phyloP scores from a whole-genome alignment of 495 filamentous ascomycete genomes.

The Penicillium bovifimosum region DNA sequence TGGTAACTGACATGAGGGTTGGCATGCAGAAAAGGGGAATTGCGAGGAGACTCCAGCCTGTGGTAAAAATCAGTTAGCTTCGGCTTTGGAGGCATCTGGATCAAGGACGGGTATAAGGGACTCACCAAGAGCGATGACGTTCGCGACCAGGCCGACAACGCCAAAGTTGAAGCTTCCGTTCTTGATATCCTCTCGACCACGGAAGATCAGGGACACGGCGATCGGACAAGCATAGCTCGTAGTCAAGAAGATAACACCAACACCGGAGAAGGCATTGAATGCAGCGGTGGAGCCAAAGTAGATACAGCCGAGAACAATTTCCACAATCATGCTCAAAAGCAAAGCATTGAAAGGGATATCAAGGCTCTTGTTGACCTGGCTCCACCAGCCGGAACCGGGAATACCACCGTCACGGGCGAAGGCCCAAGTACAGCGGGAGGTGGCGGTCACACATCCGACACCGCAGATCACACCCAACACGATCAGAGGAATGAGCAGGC shows the following conservation, averaged over 20 bases:
- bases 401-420: conserved; percentile 60
- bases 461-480: conserved; percentile 63
- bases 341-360: conserved; percentile 50
- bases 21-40: conserved; percentile 50
- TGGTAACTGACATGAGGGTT: conserved; percentile 28
- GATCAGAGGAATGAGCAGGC: conserved; percentile 59
- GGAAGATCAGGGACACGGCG: conserved; percentile 45
- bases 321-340: conserved; percentile 44
- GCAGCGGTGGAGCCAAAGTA: conserved; percentile 53
- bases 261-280: conserved; percentile 56
- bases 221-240: conserved; percentile 51
- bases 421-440: conserved; percentile 64
- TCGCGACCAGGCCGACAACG: conserved; percentile 48
- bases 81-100: not conserved
- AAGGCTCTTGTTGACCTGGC: conserved; percentile 41
- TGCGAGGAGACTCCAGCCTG: conserved; percentile 55
- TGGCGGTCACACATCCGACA: conserved; percentile 62
- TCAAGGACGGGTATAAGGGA: conserved; percentile 1
- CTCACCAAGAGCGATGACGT: conserved; percentile 50
- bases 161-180: conserved; percentile 54
- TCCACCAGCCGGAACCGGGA: conserved; percentile 56
- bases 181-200: conserved; percentile 45
- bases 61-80: conserved; percentile 9
- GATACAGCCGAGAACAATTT: conserved; percentile 49
- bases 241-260: conserved; percentile 54